Conservation (phyloP, 2,329 filamentous ascomycete species). For the Helotiales sp. region DNA sequence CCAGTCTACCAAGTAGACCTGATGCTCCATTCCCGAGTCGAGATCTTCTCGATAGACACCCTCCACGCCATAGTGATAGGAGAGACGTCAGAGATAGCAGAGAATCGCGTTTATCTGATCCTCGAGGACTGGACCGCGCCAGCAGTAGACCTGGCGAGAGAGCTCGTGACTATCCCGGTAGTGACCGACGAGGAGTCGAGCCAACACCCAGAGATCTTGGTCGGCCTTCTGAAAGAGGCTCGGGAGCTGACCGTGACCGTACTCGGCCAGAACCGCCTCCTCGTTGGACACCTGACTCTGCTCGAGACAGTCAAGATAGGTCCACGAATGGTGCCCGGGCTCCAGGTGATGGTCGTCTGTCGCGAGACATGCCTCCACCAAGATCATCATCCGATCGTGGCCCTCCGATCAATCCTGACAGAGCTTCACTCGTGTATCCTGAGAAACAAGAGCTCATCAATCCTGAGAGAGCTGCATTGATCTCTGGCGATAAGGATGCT, state of each 20-base stretch:
- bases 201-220: constrained; percentile 29
- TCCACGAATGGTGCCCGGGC: constrained; percentile 22
- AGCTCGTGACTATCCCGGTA: constrained; percentile 30
- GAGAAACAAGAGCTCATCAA: constrained; percentile 36
- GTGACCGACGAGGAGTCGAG: constrained; percentile 31
- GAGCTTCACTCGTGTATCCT: constrained; percentile 25
- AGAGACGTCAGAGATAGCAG: constrained; percentile 30
- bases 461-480: constrained; percentile 35
- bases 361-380: constrained; percentile 35
- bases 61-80: constrained; percentile 31
- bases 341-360: constrained; percentile 30
- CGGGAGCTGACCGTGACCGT: constrained; percentile 29
- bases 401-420: constrained; percentile 23
- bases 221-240: constrained; percentile 25
- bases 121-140: constrained; percentile 25
- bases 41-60: constrained; percentile 31
- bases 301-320: constrained; percentile 32
- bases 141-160: constrained; percentile 32
- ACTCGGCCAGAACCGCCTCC: constrained; percentile 29
- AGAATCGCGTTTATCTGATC: constrained; percentile 24
- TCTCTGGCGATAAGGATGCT: constrained; percentile 29
- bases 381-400: constrained; percentile 29
- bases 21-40: constrained; percentile 34
- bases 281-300: constrained; percentile 32
- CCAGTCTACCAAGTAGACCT: constrained; percentile 34